Base-by-base conservation (phyloP, 345 rosid genomes). In the Eucalyptus albens region DNA sequence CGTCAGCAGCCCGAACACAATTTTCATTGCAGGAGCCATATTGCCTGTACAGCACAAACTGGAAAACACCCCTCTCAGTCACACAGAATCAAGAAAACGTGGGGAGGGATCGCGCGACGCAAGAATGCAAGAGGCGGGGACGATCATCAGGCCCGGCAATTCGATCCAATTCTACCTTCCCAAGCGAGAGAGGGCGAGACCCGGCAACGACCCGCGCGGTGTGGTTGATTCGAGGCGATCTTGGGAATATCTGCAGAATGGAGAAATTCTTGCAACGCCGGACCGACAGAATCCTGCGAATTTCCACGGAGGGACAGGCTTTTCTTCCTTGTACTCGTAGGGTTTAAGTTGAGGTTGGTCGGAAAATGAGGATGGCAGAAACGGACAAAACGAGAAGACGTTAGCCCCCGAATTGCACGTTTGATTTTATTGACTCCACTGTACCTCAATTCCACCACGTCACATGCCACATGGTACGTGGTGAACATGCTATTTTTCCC, bases 1-100 rank as follows among this genome's bases (percentile, higher is more conserved):
- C 60, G 99, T 95, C 55, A 97, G 91, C 86, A 97, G 95, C 55
- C 97, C 99, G 87, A 96, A 91, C 50, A 96, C 94, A 89, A 96
- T 94, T 91, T 92, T 96, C 97, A 95, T 95, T 81, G 94, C 88
- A 81, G 97, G 86, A n/a, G 97, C 96, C 98, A 95, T 53, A 53
- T 95, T 88, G 90, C 80, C 88, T 11, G 47, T 21, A 40, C 85
- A 40, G 15, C 16, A 77, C 44, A 22, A 42, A 40, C 85, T 77
- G 85, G 6, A 21, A 21, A 37, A 21, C 85, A 40, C 85, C 85
- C 83, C 16, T 12, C 85, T 77, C 85, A 77, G 47, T 40, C 7
- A 56, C 47, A 19, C 26, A 21, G 85, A 40, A 77, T 40, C 47
- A 77, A 40, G 85, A 37, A 72, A 37, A 72, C 44, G 45, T 3